Evolutionary conservation across 805 yeast species (phyloP).

Genomic region (Candida fluviatilis): DNA sequence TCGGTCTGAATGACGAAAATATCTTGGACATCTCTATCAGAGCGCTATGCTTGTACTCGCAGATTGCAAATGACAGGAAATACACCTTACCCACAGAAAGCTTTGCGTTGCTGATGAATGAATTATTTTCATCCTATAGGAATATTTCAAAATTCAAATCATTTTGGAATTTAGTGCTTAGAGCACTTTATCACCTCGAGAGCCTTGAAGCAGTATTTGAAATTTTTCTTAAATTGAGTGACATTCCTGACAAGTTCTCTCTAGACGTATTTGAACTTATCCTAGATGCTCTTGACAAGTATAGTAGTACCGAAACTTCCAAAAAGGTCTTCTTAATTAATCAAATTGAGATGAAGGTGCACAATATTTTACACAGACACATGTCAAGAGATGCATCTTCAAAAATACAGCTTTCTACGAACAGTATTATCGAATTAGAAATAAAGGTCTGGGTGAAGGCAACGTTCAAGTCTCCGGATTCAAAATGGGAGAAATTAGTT

Average conservation of each 20-base stretch:
- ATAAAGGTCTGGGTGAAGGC: conserved; percentile 28
- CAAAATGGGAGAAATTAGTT: conserved; percentile 33
- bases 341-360: neutral
- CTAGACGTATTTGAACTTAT: neutral
- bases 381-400: conserved; percentile 36
- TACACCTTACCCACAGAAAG: conserved; percentile 14
- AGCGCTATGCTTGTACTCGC: conserved; percentile 16
- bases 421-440: conserved; percentile 21
- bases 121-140: neutral
- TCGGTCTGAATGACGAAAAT: conserved; percentile 18
- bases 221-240: neutral
- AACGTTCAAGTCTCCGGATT: conserved; percentile 12
- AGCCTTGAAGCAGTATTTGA: neutral
- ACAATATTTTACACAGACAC: conserved; percentile 16
- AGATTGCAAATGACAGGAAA: conserved; percentile 12
- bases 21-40: conserved; percentile 19
- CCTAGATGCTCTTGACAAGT: neutral
- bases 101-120: conserved; percentile 1
- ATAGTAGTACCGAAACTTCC: neutral
- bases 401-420: conserved; percentile 6
- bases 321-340: neutral
- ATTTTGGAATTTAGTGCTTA: neutral
- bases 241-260: conserved; percentile 1
- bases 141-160: conserved; percentile 1
- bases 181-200: neutral